These are phyloP conservation scores for Pseudevernia furfuracea DNA, from an alignment of 495 filamentous ascomycete genomes.

Conservation along the genomic window DNA sequence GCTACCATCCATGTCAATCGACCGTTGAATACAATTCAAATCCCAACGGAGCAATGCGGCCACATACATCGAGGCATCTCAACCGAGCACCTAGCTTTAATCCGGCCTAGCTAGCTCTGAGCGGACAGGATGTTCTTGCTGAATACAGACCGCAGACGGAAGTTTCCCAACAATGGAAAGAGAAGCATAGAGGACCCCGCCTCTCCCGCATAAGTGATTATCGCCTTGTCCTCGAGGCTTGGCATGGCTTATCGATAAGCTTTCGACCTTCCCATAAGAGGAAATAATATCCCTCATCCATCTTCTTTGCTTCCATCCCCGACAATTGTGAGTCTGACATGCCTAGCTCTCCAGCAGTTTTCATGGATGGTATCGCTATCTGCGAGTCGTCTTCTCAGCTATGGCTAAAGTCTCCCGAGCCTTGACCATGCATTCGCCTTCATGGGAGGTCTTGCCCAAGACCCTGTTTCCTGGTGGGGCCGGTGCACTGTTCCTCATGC, in stretches of 20 bases:
- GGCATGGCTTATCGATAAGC: constrained; percentile 14
- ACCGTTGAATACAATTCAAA: neutral
- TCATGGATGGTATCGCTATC: neutral
- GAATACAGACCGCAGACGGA: neutral
- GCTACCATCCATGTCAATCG: neutral
- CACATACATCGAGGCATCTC: neutral
- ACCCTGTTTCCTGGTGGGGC: neutral
- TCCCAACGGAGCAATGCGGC: constrained; percentile 2
- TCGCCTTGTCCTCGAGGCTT: neutral
- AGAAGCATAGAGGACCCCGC: neutral
- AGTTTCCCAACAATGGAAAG: neutral
- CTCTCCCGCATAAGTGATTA: too few relatives aligned
- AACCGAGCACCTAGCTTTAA: neutral
- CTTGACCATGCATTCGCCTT: neutral
- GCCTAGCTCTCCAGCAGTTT: neutral
- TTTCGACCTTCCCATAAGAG: neutral
- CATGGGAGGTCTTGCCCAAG: too few relatives aligned
- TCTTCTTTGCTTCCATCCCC: neutral
- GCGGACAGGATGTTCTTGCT: neutral
- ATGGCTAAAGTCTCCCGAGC: neutral
- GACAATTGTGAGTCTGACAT: neutral
- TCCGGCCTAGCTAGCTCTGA: neutral
- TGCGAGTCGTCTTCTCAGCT: neutral
- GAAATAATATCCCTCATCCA: constrained; percentile 5
- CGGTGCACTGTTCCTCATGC: constrained; percentile 6